Base-by-base conservation (phyloP, 306 rosid species). In the Acacia melanoxylon region DNA sequence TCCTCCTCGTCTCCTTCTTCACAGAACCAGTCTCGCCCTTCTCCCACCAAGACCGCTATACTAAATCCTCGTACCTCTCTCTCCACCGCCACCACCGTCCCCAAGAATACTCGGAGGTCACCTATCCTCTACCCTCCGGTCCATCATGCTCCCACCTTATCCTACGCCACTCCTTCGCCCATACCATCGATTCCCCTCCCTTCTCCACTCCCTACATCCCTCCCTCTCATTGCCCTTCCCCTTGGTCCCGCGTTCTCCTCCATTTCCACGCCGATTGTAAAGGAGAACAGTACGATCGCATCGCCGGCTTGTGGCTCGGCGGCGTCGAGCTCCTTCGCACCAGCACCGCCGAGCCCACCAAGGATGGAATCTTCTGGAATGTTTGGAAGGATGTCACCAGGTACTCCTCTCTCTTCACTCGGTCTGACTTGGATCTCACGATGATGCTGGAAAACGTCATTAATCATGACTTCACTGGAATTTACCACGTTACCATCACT, bases 271-370 rank as follows among this genome's bases (percentile, higher is more conserved):
- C 41, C 41, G 19, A 13, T 15, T 90, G 87, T 78, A 84, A 76
- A 52, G 97, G 97, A 73, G 88, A 92, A 20, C 98, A 94, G 78
- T 92, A 90, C 91, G 95, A 92, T 46, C 97, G 98, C 66, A 89
- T 94, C 77, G 86, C 92, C 80, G 98, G 90, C 73, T 1, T 94
- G 11, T 94, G 95, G 97, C 91, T 94, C 65, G 90, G 78, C 78
- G 98, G 97, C 24, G 92, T 16, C 3, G 98, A 94, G 87, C 78
- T 94, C 54, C 82, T 94, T 79, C 93, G 98, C 2, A 94, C 95
- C 68, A 92, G 97, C 90, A 92, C 98, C 13, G 91, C 97, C 48
- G 89, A 92, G 74, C 97, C 98, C 15, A 83, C 87, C 17, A 13
- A 67, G 41, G 12, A 74, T 4, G 93, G 91, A 25, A 41, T 92